phyloP scores from a whole-genome alignment of 2,329 filamentous ascomycete species.

The Trichoderma simmonsii region DNA sequence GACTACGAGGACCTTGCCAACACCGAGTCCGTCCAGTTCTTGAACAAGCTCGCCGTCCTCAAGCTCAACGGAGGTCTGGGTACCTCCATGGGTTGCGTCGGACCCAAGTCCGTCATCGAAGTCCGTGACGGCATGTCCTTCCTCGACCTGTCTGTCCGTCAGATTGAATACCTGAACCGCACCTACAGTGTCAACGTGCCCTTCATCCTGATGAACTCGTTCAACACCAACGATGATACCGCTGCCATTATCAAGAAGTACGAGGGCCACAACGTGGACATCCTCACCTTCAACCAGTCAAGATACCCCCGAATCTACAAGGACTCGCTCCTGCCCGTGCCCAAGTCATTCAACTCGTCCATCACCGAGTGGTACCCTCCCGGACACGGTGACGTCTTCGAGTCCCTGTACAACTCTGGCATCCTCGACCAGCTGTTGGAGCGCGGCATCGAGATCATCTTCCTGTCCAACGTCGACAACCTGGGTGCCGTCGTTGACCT shows the following conservation, averaged over 20 bases:
- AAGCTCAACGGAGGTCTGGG: constrained; percentile 99
- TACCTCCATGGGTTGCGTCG: constrained; percentile 99
- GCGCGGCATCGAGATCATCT: constrained; percentile 94
- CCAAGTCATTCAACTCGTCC: constrained; percentile 81
- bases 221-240: constrained; percentile 99
- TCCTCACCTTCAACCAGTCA: constrained; percentile 99
- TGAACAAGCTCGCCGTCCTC: constrained; percentile 95
- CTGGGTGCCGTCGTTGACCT: constrained; percentile 96
- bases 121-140: constrained; percentile 99
- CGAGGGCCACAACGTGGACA: constrained; percentile 99
- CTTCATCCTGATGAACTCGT: constrained; percentile 99
- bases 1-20: constrained; percentile 89
- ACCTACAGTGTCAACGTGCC: constrained; percentile 97
- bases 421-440: constrained; percentile 95
- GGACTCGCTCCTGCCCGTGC: constrained; percentile 94
- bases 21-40: constrained; percentile 85
- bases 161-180: constrained; percentile 99
- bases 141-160: constrained; percentile 94
- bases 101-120: constrained; percentile 98
- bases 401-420: constrained; percentile 98
- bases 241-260: constrained; percentile 99
- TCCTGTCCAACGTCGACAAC: constrained; percentile 99
- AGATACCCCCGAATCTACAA: constrained; percentile 97
- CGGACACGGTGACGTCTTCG: constrained; percentile 98
- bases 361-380: constrained; percentile 99